Base-by-base conservation (phyloP, 2,329 filamentous ascomycete species). In the Rhinocladiella similis region DNA sequence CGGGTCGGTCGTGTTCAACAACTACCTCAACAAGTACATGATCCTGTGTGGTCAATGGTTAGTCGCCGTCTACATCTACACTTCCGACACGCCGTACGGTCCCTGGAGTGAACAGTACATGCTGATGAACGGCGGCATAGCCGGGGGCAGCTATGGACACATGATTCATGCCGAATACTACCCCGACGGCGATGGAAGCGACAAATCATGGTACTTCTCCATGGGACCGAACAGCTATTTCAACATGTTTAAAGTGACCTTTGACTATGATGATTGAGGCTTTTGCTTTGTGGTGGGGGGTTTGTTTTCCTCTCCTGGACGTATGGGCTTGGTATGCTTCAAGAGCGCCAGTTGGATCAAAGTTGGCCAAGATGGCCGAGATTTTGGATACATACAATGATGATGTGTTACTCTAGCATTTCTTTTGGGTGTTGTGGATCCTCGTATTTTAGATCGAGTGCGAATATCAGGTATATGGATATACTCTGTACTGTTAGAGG, bases 211-310 rank as follows among this genome's bases (percentile, higher is more conserved):
- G 20, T 54, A 54, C 22, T 54, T 48, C 43, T 47, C 42, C 12
- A 22, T 47, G 29, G 51, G 51, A 1, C 51, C 51, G 7, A 54
- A 54, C 27, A 16, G n/a, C 5, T 16, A 38, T 5, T 46, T 53
- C 18, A 16, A 53, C 41, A 53, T 53, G 51, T 53, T 35, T 29
- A 53, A 53, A 42, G 42, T 53, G 25, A 53, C 51, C 5, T 47
- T 53, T 27, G 27, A 36, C n/a, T 53, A 53, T 39, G 22, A 25
- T 25, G 22, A 25, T 25, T 25, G 7, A 25, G 7, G 2, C 4
- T 4, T 25, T 7, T 4, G 7, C 22, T 25, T 25, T 25, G 22
- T 5, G 4, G 22, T n/a, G n/a, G n/a, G n/a, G n/a, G n/a, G n/a
- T n/a, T n/a, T n/a, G n/a, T n/a, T n/a, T n/a, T n/a, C n/a, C n/a